These are phyloP conservation scores for Colletotrichum viniferum DNA, from an alignment of 2,329 filamentous ascomycete genomes.

Conservation along the genomic window DNA sequence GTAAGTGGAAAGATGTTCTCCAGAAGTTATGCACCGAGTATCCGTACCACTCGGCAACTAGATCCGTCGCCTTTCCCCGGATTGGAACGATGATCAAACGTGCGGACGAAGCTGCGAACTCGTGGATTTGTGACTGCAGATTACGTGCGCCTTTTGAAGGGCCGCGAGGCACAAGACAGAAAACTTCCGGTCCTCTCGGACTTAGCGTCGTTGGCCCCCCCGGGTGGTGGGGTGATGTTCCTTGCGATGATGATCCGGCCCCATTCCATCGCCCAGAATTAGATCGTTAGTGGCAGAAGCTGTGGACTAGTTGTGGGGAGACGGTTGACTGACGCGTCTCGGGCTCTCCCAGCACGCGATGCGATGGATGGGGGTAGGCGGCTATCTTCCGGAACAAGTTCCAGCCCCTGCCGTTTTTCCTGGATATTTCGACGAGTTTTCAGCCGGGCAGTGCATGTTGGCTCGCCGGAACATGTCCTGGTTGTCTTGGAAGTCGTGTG, in stretches of 20 bases:
- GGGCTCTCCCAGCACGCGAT: background rate
- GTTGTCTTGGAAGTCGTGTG: background rate
- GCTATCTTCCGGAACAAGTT: background rate
- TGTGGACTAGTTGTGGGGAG: background rate
- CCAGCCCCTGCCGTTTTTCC: background rate
- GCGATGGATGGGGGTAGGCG: background rate
- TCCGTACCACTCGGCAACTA: background rate
- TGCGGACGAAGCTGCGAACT: background rate
- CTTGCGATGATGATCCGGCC: conserved; percentile 11
- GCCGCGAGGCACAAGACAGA: background rate
- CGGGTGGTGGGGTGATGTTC: conserved; percentile 7
- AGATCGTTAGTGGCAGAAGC: background rate
- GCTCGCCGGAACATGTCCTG: background rate
- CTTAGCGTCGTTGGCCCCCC: background rate
- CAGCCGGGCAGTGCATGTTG: background rate
- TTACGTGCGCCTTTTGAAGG: background rate
- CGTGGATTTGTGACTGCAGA: background rate
- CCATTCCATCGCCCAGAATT: background rate
- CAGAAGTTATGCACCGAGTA: background rate
- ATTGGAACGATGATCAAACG: background rate
- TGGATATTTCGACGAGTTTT: background rate
- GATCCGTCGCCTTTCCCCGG: background rate
- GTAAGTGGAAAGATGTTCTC: background rate
- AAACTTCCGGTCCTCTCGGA: background rate
- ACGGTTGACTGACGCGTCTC: conserved; percentile 7